These are phyloP conservation scores for Colletotrichum viniferum DNA, from an alignment of 2,329 filamentous ascomycete species.

Conservation along the genomic window DNA sequence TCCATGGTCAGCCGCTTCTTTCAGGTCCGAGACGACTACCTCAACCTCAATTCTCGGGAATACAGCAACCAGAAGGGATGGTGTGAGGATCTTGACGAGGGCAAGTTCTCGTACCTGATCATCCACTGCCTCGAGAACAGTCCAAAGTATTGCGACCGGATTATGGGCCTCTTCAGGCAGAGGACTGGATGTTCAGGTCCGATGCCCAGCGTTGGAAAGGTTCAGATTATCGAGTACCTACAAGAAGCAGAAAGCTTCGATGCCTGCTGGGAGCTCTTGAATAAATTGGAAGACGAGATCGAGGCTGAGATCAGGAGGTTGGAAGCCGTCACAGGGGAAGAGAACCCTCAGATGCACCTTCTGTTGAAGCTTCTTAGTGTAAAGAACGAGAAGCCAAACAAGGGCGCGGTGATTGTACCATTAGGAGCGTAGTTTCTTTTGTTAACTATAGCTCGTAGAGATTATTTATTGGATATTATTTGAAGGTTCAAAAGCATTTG, in stretches of 20 bases:
- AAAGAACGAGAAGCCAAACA: background rate
- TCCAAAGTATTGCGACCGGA: background rate
- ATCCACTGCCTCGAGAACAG: background rate
- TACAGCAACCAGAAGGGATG: conserved; percentile 42
- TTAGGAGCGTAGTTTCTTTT: background rate
- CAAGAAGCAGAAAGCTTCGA: background rate
- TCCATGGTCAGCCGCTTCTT: conserved; percentile 31
- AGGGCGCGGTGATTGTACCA: background rate
- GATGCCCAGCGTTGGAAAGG: background rate
- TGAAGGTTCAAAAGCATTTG: background rate
- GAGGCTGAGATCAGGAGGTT: background rate
- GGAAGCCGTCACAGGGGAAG: background rate
- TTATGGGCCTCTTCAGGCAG: background rate
- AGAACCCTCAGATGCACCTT: background rate
- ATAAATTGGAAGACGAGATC: background rate
- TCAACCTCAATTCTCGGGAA: conserved; percentile 29
- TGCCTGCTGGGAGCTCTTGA: background rate
- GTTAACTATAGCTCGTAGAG: background rate
- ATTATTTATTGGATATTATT: background rate
- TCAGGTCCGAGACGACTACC: conserved; percentile 37
- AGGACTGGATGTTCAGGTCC: background rate
- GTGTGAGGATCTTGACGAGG: conserved; percentile 45
- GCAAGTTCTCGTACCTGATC: conserved; percentile 17
- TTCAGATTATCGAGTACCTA: background rate
- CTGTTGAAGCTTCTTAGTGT: background rate